Conservation (phyloP, 2,329 filamentous ascomycete genomes). For the Trichocomaceae sp. region DNA sequence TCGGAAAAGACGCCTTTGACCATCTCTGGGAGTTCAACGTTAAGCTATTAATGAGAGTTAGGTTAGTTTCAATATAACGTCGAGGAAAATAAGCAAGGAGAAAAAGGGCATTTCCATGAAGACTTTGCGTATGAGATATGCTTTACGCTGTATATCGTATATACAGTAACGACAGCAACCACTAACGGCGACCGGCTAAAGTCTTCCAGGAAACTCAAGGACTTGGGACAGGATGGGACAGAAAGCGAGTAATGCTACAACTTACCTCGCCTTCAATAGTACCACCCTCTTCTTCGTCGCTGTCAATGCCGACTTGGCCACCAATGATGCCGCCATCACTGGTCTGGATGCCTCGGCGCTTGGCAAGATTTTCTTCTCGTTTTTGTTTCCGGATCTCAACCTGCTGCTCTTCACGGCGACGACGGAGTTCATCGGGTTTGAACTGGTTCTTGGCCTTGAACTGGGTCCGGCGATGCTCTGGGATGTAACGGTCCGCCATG, state of each 20-base stretch:
- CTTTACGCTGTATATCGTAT: not conserved
- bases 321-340: conserved; percentile 51
- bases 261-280: conserved; percentile 95
- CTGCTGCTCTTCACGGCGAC: conserved; percentile 97
- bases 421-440: conserved; percentile 97
- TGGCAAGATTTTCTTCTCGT: conserved; percentile 97
- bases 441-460: conserved; percentile 99
- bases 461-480: conserved; percentile 96
- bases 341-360: conserved; percentile 87
- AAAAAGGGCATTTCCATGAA: not conserved
- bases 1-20: conserved; percentile 97
- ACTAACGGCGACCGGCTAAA: not conserved
- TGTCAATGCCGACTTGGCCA: conserved; percentile 57
- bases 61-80: conserved; percentile 16
- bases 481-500: conserved; percentile 99
- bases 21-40: conserved; percentile 97
- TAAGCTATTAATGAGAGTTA: conserved; percentile 56
- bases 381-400: conserved; percentile 98
- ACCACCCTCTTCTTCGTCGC: conserved; percentile 94
- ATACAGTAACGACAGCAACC: not conserved
- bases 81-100: not conserved
- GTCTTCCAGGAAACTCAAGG: not conserved
- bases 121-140: not conserved
- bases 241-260: conserved; percentile 15
- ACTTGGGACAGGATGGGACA: conserved; percentile 7